Conservation (phyloP, 108 stramenopile species). For the Fragilaria radians region DNA sequence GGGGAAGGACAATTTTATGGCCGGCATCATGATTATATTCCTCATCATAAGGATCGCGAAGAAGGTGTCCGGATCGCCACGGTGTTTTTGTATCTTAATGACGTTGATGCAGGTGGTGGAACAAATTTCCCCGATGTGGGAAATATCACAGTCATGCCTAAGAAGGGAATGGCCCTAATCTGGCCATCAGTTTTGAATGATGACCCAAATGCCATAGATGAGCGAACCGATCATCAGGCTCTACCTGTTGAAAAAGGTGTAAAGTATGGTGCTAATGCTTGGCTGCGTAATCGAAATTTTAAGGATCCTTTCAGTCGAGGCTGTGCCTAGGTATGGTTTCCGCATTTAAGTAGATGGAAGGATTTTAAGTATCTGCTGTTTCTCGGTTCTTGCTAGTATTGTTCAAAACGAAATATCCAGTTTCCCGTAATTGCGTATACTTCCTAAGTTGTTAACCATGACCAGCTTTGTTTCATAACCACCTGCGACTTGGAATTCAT, state of each 20-base stretch:
- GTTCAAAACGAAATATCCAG: too few relatives aligned
- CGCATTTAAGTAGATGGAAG: too few relatives aligned
- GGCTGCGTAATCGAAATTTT: constrained; percentile 67
- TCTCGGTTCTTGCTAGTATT: too few relatives aligned
- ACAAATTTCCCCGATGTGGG: constrained; percentile 69
- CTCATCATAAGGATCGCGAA: constrained; percentile 23
- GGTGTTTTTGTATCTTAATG: constrained; percentile 81
- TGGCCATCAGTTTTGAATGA: constrained; percentile 55
- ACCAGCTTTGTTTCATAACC: too few relatives aligned
- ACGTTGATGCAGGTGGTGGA: constrained; percentile 80
- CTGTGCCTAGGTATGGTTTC: too few relatives aligned
- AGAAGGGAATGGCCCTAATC: constrained; percentile 47
- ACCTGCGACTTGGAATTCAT: too few relatives aligned
- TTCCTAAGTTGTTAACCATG: too few relatives aligned
- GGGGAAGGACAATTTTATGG: constrained; percentile 31
- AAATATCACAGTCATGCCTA: constrained; percentile 26
- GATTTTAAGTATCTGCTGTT: too few relatives aligned
- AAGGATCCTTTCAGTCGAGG: not conserved
- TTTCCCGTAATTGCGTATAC: too few relatives aligned
- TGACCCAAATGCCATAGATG: constrained; percentile 39
- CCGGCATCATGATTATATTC: constrained; percentile 50
- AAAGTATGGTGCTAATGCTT: constrained; percentile 79
- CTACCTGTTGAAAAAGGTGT: constrained; percentile 46
- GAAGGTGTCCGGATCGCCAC: constrained; percentile 78
- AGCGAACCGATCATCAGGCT: constrained; percentile 49